phyloP scores from a whole-genome alignment of 2,329 filamentous ascomycete species.

The Colletotrichum sp. region DNA sequence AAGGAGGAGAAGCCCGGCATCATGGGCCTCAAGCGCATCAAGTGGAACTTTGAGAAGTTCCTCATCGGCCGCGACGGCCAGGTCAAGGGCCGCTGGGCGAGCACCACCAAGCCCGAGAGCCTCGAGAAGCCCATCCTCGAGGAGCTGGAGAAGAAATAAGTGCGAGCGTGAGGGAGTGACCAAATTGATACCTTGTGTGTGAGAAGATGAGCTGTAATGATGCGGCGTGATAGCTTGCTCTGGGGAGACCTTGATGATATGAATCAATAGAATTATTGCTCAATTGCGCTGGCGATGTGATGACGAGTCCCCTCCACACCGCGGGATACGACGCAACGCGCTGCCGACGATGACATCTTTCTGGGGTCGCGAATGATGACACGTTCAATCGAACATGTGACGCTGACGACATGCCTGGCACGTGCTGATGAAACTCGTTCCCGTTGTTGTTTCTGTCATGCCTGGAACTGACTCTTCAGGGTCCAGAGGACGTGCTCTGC shows the following conservation, averaged over 20 bases:
- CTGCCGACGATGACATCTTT: rapidly evolving
- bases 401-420: background rate
- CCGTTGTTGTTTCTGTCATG: background rate
- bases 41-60: constrained; percentile 99
- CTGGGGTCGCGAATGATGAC: background rate
- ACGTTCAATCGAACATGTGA: background rate
- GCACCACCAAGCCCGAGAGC: constrained; percentile 82
- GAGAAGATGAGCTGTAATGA: background rate
- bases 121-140: constrained; percentile 78
- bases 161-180: background rate
- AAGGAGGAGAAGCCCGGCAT: constrained; percentile 79
- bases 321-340: rapidly evolving
- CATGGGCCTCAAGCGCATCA: constrained; percentile 86
- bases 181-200: constrained; percentile 7
- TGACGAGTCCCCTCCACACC: rapidly evolving
- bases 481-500: background rate
- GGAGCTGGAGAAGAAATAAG: constrained; percentile 64
- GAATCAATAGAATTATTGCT: background rate
- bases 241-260: background rate
- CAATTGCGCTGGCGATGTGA: background rate
- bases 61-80: constrained; percentile 84
- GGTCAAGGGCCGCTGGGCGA: constrained; percentile 87
- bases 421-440: background rate
- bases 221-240: background rate
- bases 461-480: background rate